A percentile compares a stretch with the other conserved stretches of the same genome.
Evolutionary conservation across 2,329 filamentous ascomycete species (phyloP).

Genomic region (Pseudogymnoascus sp.): DNA sequence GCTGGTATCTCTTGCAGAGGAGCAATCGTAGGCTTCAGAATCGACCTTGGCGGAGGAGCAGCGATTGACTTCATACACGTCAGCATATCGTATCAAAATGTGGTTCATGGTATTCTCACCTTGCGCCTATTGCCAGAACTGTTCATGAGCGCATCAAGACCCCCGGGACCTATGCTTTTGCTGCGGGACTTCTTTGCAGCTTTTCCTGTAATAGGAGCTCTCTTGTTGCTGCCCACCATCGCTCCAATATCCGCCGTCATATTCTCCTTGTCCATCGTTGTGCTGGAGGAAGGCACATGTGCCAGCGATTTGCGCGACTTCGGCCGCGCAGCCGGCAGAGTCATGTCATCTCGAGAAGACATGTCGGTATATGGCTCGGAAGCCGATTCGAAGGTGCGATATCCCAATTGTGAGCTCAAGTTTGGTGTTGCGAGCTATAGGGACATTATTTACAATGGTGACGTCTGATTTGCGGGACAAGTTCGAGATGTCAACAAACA

Average conservation of each 20-base stretch:
- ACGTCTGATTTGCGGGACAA: slow-evolving; percentile 8
- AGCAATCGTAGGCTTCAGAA: slow-evolving; percentile 72
- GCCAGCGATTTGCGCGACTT: slow-evolving; percentile 64
- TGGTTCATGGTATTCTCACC: slow-evolving; percentile 42
- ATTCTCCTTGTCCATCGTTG: slow-evolving; percentile 66
- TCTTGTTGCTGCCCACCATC: slow-evolving; percentile 21
- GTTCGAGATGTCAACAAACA: slow-evolving; percentile 9
- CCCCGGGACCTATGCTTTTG: slow-evolving; percentile 92
- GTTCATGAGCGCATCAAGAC: slow-evolving; percentile 71
- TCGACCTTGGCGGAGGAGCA: slow-evolving; percentile 52
- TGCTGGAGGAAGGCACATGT: slow-evolving; percentile 39
- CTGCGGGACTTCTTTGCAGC: slow-evolving; percentile 64
- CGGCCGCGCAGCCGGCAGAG: slow-evolving; percentile 45
- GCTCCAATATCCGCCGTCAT: slow-evolving; percentile 57
- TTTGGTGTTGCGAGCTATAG: slow-evolving; percentile 4
- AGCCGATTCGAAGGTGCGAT: background rate
- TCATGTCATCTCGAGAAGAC: slow-evolving; percentile 35
- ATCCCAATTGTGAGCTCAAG: slow-evolving; percentile 3
- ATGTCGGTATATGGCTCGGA: slow-evolving; percentile 23
- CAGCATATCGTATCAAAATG: slow-evolving; percentile 13
- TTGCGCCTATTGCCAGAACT: slow-evolving; percentile 69
- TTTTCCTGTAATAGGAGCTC: slow-evolving; percentile 17
- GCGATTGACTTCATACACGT: slow-evolving; percentile 19
- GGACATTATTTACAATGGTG: slow-evolving; percentile 4
- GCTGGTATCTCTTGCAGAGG: slow-evolving; percentile 58